These are phyloP conservation scores for Candida vartiovaarae DNA, from an alignment of 805 yeast genomes.

Conservation along the genomic window DNA sequence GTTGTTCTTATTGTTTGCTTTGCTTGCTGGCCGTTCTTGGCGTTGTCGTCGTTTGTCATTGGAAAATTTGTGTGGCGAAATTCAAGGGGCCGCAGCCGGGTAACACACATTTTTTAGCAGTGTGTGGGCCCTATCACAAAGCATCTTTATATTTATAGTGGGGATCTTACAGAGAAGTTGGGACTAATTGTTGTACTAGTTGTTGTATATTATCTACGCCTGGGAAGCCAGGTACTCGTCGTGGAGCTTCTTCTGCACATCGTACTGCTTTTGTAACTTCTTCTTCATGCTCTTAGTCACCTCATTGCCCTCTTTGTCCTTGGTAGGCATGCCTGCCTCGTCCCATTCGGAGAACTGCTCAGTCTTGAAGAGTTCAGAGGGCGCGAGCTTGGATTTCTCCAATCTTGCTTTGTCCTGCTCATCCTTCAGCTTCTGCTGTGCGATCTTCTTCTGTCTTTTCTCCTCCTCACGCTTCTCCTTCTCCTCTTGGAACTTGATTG, in stretches of 20 bases:
- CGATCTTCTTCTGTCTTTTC: slow-evolving; percentile 51
- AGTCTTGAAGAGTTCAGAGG: slow-evolving; percentile 67
- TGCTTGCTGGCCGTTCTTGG: too few species aligned
- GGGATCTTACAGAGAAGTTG: too few species aligned
- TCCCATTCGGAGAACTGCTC: slow-evolving; percentile 72
- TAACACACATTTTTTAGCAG: too few species aligned
- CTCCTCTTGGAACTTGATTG: slow-evolving; percentile 48
- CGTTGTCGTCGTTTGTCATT: too few species aligned
- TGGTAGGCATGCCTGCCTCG: slow-evolving; percentile 74
- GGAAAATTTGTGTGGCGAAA: too few species aligned
- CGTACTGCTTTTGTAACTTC: slow-evolving; percentile 73
- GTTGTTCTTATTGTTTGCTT: too few species aligned
- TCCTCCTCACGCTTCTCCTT: slow-evolving; percentile 48
- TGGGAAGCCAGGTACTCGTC: slow-evolving; percentile 42
- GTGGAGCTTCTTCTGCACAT: slow-evolving; percentile 75
- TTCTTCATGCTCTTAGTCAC: slow-evolving; percentile 80
- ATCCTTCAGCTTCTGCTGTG: slow-evolving; percentile 47
- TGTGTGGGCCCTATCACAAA: too few species aligned
- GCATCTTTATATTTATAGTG: too few species aligned
- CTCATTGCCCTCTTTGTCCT: slow-evolving; percentile 71
- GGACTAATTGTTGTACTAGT: too few species aligned
- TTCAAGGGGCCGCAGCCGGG: too few species aligned
- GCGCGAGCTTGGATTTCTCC: slow-evolving; percentile 62
- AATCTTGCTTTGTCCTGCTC: slow-evolving; percentile 55
- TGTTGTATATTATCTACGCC: too few species aligned